Conservation (phyloP, 106 monocot species). For the Vanilla planifolia region DNA sequence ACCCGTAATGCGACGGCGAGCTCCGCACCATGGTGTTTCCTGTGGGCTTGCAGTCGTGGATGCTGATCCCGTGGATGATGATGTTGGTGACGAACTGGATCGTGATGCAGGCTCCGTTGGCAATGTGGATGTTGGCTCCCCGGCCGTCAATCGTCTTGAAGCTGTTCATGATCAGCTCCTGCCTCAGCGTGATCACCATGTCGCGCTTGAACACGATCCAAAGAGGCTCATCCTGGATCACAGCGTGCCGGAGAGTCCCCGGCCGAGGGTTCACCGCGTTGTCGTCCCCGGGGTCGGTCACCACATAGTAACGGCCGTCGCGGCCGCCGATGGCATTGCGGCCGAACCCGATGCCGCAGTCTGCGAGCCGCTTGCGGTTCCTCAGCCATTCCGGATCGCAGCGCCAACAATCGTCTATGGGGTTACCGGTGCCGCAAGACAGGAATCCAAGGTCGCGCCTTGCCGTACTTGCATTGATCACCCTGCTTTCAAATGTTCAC, state of each 20-base stretch:
- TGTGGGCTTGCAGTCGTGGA: slow-evolving; percentile 62
- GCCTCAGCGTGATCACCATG: slow-evolving; percentile 49
- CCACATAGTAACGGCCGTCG: slow-evolving; percentile 42
- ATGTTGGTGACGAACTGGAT: slow-evolving; percentile 51
- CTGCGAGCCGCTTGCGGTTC: slow-evolving; percentile 51
- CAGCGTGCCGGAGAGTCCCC: slow-evolving; percentile 55
- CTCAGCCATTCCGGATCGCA: slow-evolving; percentile 44
- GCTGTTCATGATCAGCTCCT: slow-evolving; percentile 71
- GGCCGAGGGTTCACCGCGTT: slow-evolving; percentile 46
- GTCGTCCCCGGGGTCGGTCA: slow-evolving; percentile 41
- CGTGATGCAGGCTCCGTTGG: slow-evolving; percentile 57
- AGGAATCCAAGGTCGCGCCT: slow-evolving; percentile 31
- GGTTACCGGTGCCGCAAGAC: slow-evolving; percentile 53
- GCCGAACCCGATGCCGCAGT: slow-evolving; percentile 60
- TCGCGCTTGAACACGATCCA: slow-evolving; percentile 56
- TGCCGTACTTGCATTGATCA: slow-evolving; percentile 29
- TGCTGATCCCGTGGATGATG: slow-evolving; percentile 53
- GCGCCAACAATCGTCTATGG: slow-evolving; percentile 69
- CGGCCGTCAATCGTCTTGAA: slow-evolving; percentile 68
- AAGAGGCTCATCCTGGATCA: slow-evolving; percentile 50
- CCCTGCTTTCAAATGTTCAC: too few species aligned
- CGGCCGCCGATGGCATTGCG: slow-evolving; percentile 60
- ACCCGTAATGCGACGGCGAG: slow-evolving; percentile 60
- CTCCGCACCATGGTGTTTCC: slow-evolving; percentile 68
- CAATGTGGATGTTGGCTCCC: slow-evolving; percentile 51